Percentiles rank a stretch among this genome's conserved stretches.
phyloP scores from a whole-genome alignment of 2,329 filamentous ascomycete species.

The Diplocarpon rosae region DNA sequence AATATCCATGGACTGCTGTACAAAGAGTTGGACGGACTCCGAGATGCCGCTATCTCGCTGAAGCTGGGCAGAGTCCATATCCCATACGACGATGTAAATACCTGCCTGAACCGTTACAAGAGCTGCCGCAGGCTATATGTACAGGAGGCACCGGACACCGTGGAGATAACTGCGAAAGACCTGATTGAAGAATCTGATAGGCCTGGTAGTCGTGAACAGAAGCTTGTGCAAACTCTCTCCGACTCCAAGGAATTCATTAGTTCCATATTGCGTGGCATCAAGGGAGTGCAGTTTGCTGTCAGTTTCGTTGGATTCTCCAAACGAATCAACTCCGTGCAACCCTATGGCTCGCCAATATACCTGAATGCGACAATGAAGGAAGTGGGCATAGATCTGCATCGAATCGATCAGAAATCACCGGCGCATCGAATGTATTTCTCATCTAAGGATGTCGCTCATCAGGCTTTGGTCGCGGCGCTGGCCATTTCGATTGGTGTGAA shows the following conservation, averaged over 20 bases:
- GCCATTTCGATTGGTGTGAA: slow-evolving; percentile 88
- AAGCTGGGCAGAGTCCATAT: slow-evolving; percentile 87
- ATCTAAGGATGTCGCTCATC: slow-evolving; percentile 82
- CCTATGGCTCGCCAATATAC: slow-evolving; percentile 59
- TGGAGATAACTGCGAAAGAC: slow-evolving; percentile 57
- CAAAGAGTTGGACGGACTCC: slow-evolving; percentile 72
- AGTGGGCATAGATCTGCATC: slow-evolving; percentile 82
- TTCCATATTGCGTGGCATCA: slow-evolving; percentile 82
- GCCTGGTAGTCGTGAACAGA: slow-evolving; percentile 45
- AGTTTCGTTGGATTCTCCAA: slow-evolving; percentile 84
- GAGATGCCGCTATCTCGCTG: slow-evolving; percentile 79
- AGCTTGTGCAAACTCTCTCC: slow-evolving; percentile 72
- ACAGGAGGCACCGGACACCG: slow-evolving; percentile 29
- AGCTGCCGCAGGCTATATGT: slow-evolving; percentile 29
- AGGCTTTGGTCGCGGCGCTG: slow-evolving; percentile 82
- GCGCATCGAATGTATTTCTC: slow-evolving; percentile 99
- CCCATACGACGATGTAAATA: slow-evolving; percentile 74
- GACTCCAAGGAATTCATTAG: slow-evolving; percentile 88
- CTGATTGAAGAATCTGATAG: slow-evolving; percentile 64
- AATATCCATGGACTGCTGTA: slow-evolving; percentile 90
- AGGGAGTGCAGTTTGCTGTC: slow-evolving; percentile 91
- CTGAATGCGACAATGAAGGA: slow-evolving; percentile 93
- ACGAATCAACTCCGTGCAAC: slow-evolving; percentile 57
- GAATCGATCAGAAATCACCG: slow-evolving; percentile 82
- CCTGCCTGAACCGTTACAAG: slow-evolving; percentile 48